Evolutionary conservation across 192 early-diverging fungal genomes (phyloP).

Genomic region (Phycomyces nitens): DNA sequence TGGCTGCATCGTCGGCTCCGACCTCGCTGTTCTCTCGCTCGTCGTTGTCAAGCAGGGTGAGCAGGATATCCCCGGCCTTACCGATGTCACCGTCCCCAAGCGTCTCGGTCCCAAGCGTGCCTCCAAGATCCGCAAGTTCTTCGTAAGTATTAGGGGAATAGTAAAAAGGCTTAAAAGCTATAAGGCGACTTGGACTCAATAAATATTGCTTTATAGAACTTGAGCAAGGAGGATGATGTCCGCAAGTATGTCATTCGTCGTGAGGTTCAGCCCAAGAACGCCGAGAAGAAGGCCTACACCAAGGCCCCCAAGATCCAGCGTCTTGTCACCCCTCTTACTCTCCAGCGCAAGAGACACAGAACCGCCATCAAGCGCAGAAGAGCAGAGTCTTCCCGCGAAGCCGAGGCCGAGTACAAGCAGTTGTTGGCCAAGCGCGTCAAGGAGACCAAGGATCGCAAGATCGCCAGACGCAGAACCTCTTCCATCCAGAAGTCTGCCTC

Average conservation of each 20-base stretch:
- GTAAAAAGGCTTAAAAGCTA: no score
- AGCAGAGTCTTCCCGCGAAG: constrained; percentile 78
- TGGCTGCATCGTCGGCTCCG: constrained; percentile 95
- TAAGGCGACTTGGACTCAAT: no score
- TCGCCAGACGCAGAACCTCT: constrained; percentile 74
- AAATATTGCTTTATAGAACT: no score
- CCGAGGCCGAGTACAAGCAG: constrained; percentile 77
- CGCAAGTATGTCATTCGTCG: constrained; percentile 99
- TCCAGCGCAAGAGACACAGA: constrained; percentile 93
- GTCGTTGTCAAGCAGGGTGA: constrained; percentile 98
- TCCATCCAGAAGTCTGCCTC: constrained; percentile 54
- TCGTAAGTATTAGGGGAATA: no score
- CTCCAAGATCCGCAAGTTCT: constrained; percentile 98
- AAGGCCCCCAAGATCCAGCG: constrained; percentile 98
- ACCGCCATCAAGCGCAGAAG: constrained; percentile 85
- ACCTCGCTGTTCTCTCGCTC: constrained; percentile 92
- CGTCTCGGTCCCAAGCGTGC: constrained; percentile 99
- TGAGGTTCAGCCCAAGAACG: constrained; percentile 86
- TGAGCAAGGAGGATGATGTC: constrained; percentile 98
- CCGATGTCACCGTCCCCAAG: constrained; percentile 92
- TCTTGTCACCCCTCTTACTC: constrained; percentile 92
- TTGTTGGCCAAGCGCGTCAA: constrained; percentile 90
- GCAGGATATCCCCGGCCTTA: constrained; percentile 90
- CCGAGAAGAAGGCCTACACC: constrained; percentile 89
- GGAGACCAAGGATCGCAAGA: constrained; percentile 90